Conservation (phyloP, 441 rosid species). For the Kokia cookei region DNA sequence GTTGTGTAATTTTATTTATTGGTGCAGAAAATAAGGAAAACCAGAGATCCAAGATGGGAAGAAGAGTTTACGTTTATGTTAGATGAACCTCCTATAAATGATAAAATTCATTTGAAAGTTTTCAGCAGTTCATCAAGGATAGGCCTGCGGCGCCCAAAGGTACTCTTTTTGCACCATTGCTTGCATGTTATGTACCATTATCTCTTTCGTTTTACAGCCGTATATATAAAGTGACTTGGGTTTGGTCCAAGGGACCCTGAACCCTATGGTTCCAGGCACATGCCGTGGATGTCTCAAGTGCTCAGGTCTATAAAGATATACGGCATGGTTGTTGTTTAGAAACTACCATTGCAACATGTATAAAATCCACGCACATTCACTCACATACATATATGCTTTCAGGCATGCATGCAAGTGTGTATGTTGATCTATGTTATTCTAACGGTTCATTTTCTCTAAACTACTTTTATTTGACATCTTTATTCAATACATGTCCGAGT, state of each 20-base stretch:
- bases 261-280: background rate
- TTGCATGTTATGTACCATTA: background rate
- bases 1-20: background rate
- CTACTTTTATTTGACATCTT: too few relatives aligned
- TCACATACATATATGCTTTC: background rate
- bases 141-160: conserved; percentile 87
- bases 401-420: too few relatives aligned
- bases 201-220: background rate
- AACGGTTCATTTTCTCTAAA: too few relatives aligned
- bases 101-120: conserved; percentile 79
- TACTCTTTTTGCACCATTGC: conserved; percentile 11
- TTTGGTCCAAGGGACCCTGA: background rate
- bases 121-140: conserved; percentile 73
- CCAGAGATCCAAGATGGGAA: conserved; percentile 93
- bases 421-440: too few relatives aligned
- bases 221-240: background rate
- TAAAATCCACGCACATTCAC: background rate
- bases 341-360: too few relatives aligned
- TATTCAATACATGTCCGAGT: too few relatives aligned
- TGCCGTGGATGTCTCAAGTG: too few relatives aligned
- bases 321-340: too few relatives aligned
- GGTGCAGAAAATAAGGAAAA: conserved; percentile 71
- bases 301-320: too few relatives aligned
- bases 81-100: conserved; percentile 74
- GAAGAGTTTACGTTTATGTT: conserved; percentile 72